These are phyloP conservation scores for Veloporphyrellus conicus DNA, from an alignment of 1,284 basidiomycete genomes.

Conservation along the genomic window DNA sequence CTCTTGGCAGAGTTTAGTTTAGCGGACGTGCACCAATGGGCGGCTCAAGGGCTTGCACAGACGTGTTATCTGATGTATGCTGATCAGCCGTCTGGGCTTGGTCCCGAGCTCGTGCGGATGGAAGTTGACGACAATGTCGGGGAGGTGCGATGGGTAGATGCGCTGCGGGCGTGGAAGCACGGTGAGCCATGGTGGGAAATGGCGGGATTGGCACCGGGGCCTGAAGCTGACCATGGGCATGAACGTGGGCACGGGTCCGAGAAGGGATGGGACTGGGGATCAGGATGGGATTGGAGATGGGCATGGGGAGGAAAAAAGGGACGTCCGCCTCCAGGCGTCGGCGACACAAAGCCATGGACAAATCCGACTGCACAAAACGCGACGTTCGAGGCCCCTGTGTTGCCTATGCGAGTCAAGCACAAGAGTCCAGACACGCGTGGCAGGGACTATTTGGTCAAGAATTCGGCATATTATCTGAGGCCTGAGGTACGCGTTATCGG, in stretches of 20 bases:
- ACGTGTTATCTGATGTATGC: slow-evolving; percentile 65
- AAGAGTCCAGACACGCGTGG: slow-evolving; percentile 5
- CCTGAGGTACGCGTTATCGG: slow-evolving; percentile 49
- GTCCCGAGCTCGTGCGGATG: slow-evolving; percentile 55
- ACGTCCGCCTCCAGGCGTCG: slow-evolving; percentile 50
- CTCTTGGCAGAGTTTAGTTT: slow-evolving; percentile 41
- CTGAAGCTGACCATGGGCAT: background rate
- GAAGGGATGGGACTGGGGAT: background rate
- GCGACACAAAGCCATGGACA: slow-evolving; percentile 31
- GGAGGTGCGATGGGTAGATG: slow-evolving; percentile 48
- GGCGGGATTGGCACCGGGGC: background rate
- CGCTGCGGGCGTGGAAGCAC: slow-evolving; percentile 48
- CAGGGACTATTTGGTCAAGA: slow-evolving; percentile 42
- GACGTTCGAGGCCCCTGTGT: slow-evolving; percentile 6
- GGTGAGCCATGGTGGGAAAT: slow-evolving; percentile 16
- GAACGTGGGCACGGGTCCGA: background rate
- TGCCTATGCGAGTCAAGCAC: slow-evolving; percentile 2
- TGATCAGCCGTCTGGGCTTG: slow-evolving; percentile 57
- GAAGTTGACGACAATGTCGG: slow-evolving; percentile 16
- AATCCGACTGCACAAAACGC: slow-evolving; percentile 6
- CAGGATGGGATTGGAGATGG: slow-evolving; percentile 13
- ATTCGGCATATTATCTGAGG: slow-evolving; percentile 50
- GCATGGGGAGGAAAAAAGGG: slow-evolving; percentile 6
- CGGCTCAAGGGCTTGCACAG: slow-evolving; percentile 63
- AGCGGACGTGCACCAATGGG: slow-evolving; percentile 56